phyloP scores from a whole-genome alignment of 768 basidiomycete genomes.

The Mycena sanguinolenta region DNA sequence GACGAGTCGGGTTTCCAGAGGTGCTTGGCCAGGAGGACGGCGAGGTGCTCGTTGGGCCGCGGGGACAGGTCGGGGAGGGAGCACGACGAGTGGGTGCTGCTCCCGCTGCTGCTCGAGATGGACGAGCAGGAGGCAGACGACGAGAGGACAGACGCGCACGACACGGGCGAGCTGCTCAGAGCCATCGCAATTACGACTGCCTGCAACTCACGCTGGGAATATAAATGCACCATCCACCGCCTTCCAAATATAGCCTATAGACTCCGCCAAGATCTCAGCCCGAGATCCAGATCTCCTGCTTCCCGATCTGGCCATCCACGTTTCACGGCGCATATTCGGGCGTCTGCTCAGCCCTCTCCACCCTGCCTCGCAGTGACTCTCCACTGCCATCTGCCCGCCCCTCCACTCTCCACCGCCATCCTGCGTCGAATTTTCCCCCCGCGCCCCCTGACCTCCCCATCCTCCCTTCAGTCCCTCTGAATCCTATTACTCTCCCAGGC shows the following conservation, averaged over 20 bases:
- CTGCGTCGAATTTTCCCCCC: too few species aligned
- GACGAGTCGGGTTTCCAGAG: conserved; percentile 85
- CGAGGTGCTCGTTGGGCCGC: conserved; percentile 79
- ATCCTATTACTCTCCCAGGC: too few species aligned
- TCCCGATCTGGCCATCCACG: background rate
- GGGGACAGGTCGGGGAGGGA: conserved; percentile 39
- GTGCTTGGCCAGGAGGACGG: conserved; percentile 75
- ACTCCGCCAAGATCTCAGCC: background rate
- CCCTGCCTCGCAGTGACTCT: too few species aligned
- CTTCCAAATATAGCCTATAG: conserved; percentile 2
- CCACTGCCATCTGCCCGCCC: too few species aligned
- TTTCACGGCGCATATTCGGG: background rate
- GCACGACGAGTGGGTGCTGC: conserved; percentile 14
- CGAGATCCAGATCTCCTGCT: background rate
- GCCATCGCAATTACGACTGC: background rate
- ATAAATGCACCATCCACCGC: background rate
- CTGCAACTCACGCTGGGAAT: background rate
- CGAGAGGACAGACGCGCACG: conserved; percentile 46
- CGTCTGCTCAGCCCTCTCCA: background rate
- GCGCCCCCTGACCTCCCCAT: too few species aligned
- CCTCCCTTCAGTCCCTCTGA: too few species aligned
- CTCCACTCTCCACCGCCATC: too few species aligned
- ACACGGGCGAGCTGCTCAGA: conserved; percentile 36
- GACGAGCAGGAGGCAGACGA: conserved; percentile 48
- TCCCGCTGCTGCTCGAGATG: conserved; percentile 27